phyloP scores from a whole-genome alignment of 768 basidiomycete genomes.

The Naematelia aurantialba region DNA sequence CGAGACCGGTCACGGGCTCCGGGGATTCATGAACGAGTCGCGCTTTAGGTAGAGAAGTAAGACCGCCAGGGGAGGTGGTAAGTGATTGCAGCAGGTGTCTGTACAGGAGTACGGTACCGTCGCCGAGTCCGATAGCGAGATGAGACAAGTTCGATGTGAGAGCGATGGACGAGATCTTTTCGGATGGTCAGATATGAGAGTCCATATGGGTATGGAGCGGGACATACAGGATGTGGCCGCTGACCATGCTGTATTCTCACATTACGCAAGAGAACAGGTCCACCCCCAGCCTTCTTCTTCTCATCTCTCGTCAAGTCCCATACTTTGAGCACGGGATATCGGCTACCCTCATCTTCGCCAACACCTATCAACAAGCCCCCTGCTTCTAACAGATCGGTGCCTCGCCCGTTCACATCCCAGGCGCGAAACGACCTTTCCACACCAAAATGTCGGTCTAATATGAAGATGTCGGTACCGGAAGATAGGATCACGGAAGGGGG shows the following conservation, averaged over 20 bases:
- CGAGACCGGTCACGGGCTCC: constrained; percentile 89
- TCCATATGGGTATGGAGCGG: constrained; percentile 17
- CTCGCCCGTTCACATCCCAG: constrained; percentile 45
- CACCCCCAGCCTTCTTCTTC: constrained; percentile 58
- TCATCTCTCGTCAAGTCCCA: constrained; percentile 78
- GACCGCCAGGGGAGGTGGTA: constrained; percentile 60
- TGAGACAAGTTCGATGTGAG: constrained; percentile 73
- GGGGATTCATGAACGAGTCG: constrained; percentile 72
- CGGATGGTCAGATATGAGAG: constrained; percentile 3
- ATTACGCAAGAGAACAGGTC: constrained; percentile 66
- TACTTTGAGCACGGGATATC: constrained; percentile 59
- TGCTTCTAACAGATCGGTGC: constrained; percentile 63
- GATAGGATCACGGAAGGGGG: constrained; percentile 36
- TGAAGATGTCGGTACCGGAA: constrained; percentile 28
- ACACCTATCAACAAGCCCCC: constrained; percentile 80
- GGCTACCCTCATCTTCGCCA: constrained; percentile 55
- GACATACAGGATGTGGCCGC: constrained; percentile 69
- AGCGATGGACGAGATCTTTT: constrained; percentile 71
- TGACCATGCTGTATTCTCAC: constrained; percentile 71
- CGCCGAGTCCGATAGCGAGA: constrained; percentile 87
- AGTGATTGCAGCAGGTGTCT: constrained; percentile 88
- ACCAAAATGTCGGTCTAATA: constrained; percentile 41
- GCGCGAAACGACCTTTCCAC: constrained; percentile 29
- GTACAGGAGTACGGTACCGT: constrained; percentile 87
- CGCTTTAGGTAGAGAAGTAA: constrained; percentile 78